Base-by-base conservation (phyloP, 768 basidiomycete genomes). In the Suillus placidus region DNA sequence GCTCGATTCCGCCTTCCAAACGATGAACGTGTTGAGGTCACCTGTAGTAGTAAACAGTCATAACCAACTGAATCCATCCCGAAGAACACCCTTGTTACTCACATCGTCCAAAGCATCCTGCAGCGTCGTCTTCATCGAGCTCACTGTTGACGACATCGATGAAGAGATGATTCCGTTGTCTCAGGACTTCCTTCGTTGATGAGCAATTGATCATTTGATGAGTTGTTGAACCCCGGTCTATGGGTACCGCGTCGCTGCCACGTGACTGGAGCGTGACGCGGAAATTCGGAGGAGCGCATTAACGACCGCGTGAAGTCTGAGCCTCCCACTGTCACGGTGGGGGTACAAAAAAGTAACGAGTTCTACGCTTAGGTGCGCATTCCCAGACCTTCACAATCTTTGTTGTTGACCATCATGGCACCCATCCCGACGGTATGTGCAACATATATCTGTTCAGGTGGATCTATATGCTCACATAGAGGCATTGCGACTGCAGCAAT, bases 91-190 rank as follows among this genome's bases (percentile, higher is more conserved):
- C 20, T 13, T 23, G 54, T 43, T 40, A 74, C 87, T 67, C 75
- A 92, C 92, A 68, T 89, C 87, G 72, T 93, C 91, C 55, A 93
- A 79, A 37, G 88, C 83, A 64, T 87, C 82, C 70, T 87, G 85
- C 30, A 93, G 74, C 57, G 77, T 78, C 51, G 79, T 76, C 51
- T 81, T 80, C 81, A 88, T 78, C 42, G 70, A 70, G 63, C 57
- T 47, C 20, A 67, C 69, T 51, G 62, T 57, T 13, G 62, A 35
- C 51, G 66, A 34, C 26, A 60, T 61, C 26, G 58, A 57, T 63
- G 35, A 35, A 40, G 42, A 60, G 14, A 52, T 26, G 20, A 32
- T 23, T 54, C 6, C 12, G 16, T 52, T 42, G 23, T 55, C 30
- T 13, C n/a, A 20, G 6, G 30, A 34, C 32, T 61, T 61, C 9